A percentile compares a stretch with the other conserved stretches of the same genome.
These are phyloP conservation scores for Solidago caesia DNA, from an alignment of 129 eudicot species.

Conservation along the genomic window DNA sequence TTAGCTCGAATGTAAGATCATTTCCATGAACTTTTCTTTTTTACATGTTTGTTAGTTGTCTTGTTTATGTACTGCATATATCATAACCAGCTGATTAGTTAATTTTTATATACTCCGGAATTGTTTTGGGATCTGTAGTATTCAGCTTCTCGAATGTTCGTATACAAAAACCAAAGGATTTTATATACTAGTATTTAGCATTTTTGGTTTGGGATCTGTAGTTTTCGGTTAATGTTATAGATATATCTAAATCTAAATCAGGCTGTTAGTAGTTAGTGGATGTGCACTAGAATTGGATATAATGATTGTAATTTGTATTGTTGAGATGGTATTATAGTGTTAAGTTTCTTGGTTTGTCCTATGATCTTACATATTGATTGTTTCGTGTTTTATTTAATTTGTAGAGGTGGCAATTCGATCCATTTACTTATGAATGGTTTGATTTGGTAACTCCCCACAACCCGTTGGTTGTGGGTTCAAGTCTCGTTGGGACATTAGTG, in stretches of 20 bases:
- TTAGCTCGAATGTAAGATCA: constrained; percentile 70
- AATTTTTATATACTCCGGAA: too few species aligned
- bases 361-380: too few species aligned
- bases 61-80: constrained; percentile 16
- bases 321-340: background rate
- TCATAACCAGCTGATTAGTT: constrained; percentile 4
- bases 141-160: background rate
- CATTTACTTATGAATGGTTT: background rate
- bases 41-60: background rate
- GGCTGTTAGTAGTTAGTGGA: background rate
- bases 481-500: too few species aligned
- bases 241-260: background rate
- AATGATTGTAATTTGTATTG: constrained; percentile 2
- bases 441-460: background rate
- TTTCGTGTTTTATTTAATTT: background rate
- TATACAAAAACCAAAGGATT: background rate
- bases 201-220: constrained; percentile 5
- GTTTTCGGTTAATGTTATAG: constrained; percentile 8
- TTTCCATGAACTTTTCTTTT: background rate
- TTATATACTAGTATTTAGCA: background rate
- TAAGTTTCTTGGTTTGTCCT: background rate
- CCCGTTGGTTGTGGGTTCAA: too few species aligned
- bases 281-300: background rate
- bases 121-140: background rate
- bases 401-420: background rate